Evolutionary conservation across 1,284 basidiomycete species (phyloP), one percentile per base, ranked within the genome.

Genomic region (Mycena citricolor): DNA sequence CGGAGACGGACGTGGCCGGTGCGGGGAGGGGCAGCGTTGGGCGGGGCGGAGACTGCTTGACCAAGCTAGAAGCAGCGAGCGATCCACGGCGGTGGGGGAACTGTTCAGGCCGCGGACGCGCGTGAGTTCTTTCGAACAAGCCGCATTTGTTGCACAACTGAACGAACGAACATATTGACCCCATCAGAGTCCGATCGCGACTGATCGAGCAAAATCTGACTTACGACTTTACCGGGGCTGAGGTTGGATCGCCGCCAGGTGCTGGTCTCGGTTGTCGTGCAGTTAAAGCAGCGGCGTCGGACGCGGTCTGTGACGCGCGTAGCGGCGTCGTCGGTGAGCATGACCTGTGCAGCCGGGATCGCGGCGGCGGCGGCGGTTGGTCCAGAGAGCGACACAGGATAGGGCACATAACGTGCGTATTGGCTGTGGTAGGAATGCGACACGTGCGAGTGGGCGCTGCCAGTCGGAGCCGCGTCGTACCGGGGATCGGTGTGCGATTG

Each of bases 131-230:
- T 61, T 90, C 86, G 57, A 90, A 90, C 8, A 90, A 66, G 17
- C 86, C 86, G 58, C 86, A 90, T 59, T 90, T 90, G 73, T 90
- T 90, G 69, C 86, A 90, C n/a, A 90, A 73, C 85, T 89, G 50
- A 4, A 17, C 13, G n/a, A n/a, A n/a, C n/a, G n/a, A n/a, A n/a
- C n/a, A n/a, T n/a, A n/a, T n/a, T n/a, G n/a, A n/a, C n/a, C n/a
- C n/a, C n/a, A n/a, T n/a, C n/a, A n/a, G n/a, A n/a, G n/a, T n/a
- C n/a, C n/a, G n/a, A n/a, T n/a, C n/a, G n/a, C n/a, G n/a, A n/a
- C n/a, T n/a, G n/a, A n/a, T n/a, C n/a, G 33, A 28, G 41, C 39
- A 25, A 26, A 13, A 6, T 11, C 4, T 12, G 13, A 75, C 86
- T 51, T 57, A 87, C 85, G 55, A 89, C 87, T 76, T 90, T 90